Conservation (phyloP, 345 rosid species). For the Iberis pinnata region DNA sequence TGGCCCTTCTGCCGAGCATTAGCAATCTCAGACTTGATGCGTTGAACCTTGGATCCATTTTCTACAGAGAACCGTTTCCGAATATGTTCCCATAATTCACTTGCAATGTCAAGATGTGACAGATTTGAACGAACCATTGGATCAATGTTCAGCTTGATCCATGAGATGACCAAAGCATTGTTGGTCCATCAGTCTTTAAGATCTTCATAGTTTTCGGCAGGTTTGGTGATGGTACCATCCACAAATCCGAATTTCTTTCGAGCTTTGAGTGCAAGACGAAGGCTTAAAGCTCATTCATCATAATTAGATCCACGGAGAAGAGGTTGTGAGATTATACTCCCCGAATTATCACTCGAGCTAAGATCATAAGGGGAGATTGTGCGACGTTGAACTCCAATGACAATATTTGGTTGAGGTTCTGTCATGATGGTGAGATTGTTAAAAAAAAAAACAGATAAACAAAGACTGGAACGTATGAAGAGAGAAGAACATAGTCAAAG, state of each 20-base stretch:
- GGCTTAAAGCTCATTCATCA: no score
- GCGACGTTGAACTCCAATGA: not conserved
- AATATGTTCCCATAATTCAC: not conserved
- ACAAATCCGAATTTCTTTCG: no score
- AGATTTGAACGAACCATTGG: not conserved
- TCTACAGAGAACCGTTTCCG: not conserved
- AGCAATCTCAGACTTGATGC: not conserved
- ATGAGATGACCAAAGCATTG: not conserved
- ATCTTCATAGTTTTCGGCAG: not conserved
- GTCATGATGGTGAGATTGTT: no score
- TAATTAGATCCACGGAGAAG: no score
- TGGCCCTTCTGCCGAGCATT: not conserved
- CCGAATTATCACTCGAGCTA: no score
- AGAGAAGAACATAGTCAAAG: no score
- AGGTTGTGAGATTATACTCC: no score
- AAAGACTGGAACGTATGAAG: no score
- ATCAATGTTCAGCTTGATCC: not conserved
- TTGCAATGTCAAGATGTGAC: not conserved
- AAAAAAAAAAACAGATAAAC: no score
- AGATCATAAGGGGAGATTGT: not conserved
- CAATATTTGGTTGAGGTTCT: no score
- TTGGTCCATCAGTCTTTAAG: not conserved
- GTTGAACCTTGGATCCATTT: not conserved
- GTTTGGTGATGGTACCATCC: no score
- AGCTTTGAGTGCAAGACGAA: no score